Percentiles rank a stretch among this genome's conserved stretches.
Conservation (phyloP, 1,284 basidiomycete genomes). For the Trametes sp. region DNA sequence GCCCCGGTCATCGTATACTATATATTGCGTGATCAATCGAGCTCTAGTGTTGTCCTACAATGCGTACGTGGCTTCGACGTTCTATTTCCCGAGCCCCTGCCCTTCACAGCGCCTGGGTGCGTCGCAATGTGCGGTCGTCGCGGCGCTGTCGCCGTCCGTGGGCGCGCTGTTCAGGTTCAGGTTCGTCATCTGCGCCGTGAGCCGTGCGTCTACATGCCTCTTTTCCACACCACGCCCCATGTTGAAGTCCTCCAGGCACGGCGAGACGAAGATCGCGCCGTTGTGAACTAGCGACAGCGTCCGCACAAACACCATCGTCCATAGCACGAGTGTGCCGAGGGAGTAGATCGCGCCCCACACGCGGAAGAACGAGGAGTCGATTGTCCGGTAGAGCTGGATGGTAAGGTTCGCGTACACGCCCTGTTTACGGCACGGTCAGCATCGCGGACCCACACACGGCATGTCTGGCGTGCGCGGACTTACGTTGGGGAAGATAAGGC, state of each 20-base stretch:
- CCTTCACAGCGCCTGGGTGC: background rate
- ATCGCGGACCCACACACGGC: background rate
- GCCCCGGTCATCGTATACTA: slow-evolving; percentile 1
- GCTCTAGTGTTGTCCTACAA: slow-evolving; percentile 5
- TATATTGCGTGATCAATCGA: slow-evolving; percentile 5
- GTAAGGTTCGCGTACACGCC: slow-evolving; percentile 56
- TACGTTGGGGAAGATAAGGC: slow-evolving; percentile 57
- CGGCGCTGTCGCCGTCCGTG: background rate
- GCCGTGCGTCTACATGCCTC: slow-evolving; percentile 1
- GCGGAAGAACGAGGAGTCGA: slow-evolving; percentile 47
- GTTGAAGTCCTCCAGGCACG: slow-evolving; percentile 42
- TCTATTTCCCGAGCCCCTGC: background rate
- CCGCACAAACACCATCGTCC: slow-evolving; percentile 50
- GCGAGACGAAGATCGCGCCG: slow-evolving; percentile 54
- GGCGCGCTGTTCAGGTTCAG: slow-evolving; percentile 1
- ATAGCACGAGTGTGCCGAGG: slow-evolving; percentile 44
- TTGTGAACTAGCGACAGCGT: slow-evolving; percentile 46
- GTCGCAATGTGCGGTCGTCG: background rate
- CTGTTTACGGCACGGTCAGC: slow-evolving; percentile 22
- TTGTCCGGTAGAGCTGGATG: slow-evolving; percentile 49
- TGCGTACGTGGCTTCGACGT: background rate
- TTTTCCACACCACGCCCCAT: slow-evolving; percentile 17
- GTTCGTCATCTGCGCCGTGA: background rate
- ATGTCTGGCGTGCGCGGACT: slow-evolving; percentile 8
- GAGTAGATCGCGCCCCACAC: slow-evolving; percentile 39